Evolutionary conservation across 2,329 filamentous ascomycete genomes (phyloP).

Genomic region (Penicillium concentricum): DNA sequence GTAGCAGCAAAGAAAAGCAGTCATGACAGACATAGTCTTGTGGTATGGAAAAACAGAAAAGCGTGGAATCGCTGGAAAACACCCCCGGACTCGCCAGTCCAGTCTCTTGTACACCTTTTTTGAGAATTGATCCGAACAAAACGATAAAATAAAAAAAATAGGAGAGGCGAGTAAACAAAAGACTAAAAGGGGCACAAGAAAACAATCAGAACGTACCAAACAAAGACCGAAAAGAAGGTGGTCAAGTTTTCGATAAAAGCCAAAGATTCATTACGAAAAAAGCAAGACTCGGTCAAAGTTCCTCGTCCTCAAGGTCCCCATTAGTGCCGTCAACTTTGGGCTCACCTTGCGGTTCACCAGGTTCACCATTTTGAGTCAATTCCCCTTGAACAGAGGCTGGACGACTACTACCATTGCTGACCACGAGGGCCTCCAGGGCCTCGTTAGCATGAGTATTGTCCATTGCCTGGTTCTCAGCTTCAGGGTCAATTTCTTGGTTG

Average conservation of each 20-base stretch:
- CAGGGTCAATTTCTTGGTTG: conserved; percentile 43
- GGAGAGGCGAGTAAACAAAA: conserved; percentile 12
- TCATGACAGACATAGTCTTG: conserved; percentile 24
- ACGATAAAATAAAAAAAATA: conserved; percentile 3
- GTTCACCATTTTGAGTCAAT: conserved; percentile 21
- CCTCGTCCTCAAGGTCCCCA: not conserved
- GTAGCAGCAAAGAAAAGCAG: conserved; percentile 17
- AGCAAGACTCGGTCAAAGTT: not conserved
- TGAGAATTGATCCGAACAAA: conserved; percentile 10
- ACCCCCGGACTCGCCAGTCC: conserved; percentile 20
- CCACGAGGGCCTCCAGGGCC: conserved; percentile 45
- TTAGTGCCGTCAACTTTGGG: not conserved
- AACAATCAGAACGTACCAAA: conserved; percentile 8
- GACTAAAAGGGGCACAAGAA: conserved; percentile 6
- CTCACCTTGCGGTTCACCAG: conserved; percentile 17
- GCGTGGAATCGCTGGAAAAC: conserved; percentile 17
- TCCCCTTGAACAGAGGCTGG: conserved; percentile 31
- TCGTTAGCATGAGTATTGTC: conserved; percentile 50
- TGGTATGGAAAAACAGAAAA: conserved; percentile 14
- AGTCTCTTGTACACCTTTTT: conserved; percentile 22
- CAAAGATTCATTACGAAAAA: conserved; percentile 6
- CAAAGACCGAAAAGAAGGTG: conserved; percentile 5
- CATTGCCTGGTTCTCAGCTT: conserved; percentile 34
- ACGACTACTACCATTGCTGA: conserved; percentile 37
- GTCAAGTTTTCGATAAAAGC: conserved; percentile 14